A percentile compares a stretch with the other conserved stretches of the same genome.
phyloP scores from a whole-genome alignment of 495 filamentous ascomycete species.

The Acidomyces sp. region DNA sequence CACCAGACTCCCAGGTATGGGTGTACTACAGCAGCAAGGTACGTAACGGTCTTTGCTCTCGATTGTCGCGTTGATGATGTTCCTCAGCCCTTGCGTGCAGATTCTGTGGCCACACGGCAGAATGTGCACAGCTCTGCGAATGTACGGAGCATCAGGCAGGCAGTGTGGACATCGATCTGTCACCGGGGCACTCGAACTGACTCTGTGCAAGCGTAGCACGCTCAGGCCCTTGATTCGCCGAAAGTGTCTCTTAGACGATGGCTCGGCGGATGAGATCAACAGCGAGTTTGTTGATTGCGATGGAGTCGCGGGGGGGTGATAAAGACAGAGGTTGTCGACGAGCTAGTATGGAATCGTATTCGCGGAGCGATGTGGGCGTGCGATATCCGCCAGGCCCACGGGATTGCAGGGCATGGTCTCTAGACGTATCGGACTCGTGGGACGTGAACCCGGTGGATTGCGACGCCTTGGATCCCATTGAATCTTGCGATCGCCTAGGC shows the following conservation, averaged over 20 bases:
- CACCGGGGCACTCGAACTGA: background rate
- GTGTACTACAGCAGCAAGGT: slow-evolving; percentile 43
- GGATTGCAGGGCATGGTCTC: slow-evolving; percentile 1
- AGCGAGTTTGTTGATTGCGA: slow-evolving; percentile 19
- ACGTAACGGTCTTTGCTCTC: slow-evolving; percentile 43
- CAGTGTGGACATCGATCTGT: slow-evolving; percentile 15
- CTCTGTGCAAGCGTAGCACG: slow-evolving; percentile 14
- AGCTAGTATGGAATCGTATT: slow-evolving; percentile 16
- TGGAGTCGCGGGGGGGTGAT: slow-evolving; percentile 17
- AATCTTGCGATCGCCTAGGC: slow-evolving; percentile 11
- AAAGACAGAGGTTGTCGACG: slow-evolving; percentile 8
- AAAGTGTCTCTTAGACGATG: slow-evolving; percentile 18
- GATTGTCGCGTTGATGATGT: slow-evolving; percentile 18
- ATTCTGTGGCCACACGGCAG: slow-evolving; percentile 19
- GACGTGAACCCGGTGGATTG: slow-evolving; percentile 19
- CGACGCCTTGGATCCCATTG: slow-evolving; percentile 11
- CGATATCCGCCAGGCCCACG: background rate
- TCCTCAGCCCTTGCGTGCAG: slow-evolving; percentile 15
- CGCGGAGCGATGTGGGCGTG: slow-evolving; percentile 11
- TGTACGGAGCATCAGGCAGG: slow-evolving; percentile 6
- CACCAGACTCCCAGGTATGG: slow-evolving; percentile 38
- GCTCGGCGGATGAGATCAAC: slow-evolving; percentile 5
- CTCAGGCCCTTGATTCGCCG: slow-evolving; percentile 17
- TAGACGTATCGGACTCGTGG: slow-evolving; percentile 9
- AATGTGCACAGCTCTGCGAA: slow-evolving; percentile 10